These are phyloP conservation scores for Crithidia thermophila DNA, from an alignment of 208 protist species.

Conservation along the genomic window DNA sequence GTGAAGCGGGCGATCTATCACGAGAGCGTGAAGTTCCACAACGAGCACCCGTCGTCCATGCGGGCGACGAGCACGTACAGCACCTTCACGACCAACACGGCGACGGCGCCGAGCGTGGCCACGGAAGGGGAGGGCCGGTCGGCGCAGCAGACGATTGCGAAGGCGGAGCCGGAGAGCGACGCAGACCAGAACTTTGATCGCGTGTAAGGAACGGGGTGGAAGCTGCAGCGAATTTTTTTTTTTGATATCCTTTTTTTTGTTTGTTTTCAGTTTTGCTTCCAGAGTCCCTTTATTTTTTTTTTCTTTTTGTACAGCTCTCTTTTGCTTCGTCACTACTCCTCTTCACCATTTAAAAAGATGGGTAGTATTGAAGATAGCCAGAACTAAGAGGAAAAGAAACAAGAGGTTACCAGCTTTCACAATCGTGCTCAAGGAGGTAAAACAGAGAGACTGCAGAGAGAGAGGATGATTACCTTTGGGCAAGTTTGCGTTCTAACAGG, in stretches of 20 bases:
- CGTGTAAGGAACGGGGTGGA: slow-evolving; percentile 13
- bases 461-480: too few relatives aligned
- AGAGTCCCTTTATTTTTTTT: not conserved
- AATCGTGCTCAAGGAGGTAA: too few relatives aligned
- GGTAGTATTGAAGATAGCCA: too few relatives aligned
- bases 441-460: not conserved
- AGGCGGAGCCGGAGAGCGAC: slow-evolving; percentile 41
- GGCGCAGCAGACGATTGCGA: slow-evolving; percentile 81
- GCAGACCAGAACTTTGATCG: slow-evolving; percentile 50
- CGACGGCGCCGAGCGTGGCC: slow-evolving; percentile 43
- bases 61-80: slow-evolving; percentile 21
- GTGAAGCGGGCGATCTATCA: slow-evolving; percentile 88
- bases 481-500: too few relatives aligned
- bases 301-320: not conserved
- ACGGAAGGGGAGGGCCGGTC: slow-evolving; percentile 73
- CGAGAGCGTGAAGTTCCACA: slow-evolving; percentile 81
- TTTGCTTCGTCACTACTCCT: not conserved
- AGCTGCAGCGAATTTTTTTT: slow-evolving; percentile 7
- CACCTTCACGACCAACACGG: slow-evolving; percentile 25
- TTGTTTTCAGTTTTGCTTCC: not conserved
- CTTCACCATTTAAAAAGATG: not conserved
- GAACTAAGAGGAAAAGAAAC: too few relatives aligned
- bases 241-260: not conserved
- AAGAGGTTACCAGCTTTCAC: too few relatives aligned
- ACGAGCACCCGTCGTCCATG: slow-evolving; percentile 40